A percentile compares a stretch with the other conserved stretches of the same genome.
phyloP scores from a whole-genome alignment of 2,329 filamentous ascomycete species.

The Trichoderma sp. region DNA sequence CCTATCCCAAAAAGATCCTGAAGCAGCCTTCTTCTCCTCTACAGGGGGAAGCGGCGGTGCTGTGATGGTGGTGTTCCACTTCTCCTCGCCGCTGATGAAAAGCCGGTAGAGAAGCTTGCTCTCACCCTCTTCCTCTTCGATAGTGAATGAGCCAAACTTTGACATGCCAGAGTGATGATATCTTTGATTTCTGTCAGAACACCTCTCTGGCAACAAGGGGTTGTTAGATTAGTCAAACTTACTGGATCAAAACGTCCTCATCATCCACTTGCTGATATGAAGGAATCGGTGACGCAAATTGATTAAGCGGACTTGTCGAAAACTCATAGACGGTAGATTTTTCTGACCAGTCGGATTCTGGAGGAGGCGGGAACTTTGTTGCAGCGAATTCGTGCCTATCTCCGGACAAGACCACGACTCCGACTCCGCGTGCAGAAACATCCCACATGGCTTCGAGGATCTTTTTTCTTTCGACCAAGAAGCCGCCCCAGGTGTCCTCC shows the following conservation, averaged over 20 bases:
- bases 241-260: slow-evolving; percentile 82
- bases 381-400: slow-evolving; percentile 97
- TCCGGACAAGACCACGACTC: slow-evolving; percentile 80
- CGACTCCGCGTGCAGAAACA: slow-evolving; percentile 67
- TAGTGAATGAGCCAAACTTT: slow-evolving; percentile 74
- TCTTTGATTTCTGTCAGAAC: slow-evolving; percentile 36
- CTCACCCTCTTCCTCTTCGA: slow-evolving; percentile 62
- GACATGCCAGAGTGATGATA: slow-evolving; percentile 81
- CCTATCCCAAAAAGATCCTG: slow-evolving; percentile 47
- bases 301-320: slow-evolving; percentile 83
- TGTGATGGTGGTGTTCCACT: slow-evolving; percentile 64
- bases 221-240: slow-evolving; percentile 36
- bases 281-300: slow-evolving; percentile 85
- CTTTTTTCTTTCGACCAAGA: slow-evolving; percentile 71
- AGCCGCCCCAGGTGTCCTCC: slow-evolving; percentile 91
- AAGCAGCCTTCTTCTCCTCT: slow-evolving; percentile 28
- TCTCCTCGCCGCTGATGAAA: slow-evolving; percentile 75
- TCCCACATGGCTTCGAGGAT: slow-evolving; percentile 94
- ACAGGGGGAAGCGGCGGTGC: slow-evolving; percentile 37
- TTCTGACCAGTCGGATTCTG: slow-evolving; percentile 58
- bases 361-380: slow-evolving; percentile 69
- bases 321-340: slow-evolving; percentile 79
- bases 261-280: slow-evolving; percentile 80
- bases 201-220: neutral
- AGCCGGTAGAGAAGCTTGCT: slow-evolving; percentile 76